These are phyloP conservation scores for Euphorbia corollata DNA, from an alignment of 441 rosid species.

Conservation along the genomic window DNA sequence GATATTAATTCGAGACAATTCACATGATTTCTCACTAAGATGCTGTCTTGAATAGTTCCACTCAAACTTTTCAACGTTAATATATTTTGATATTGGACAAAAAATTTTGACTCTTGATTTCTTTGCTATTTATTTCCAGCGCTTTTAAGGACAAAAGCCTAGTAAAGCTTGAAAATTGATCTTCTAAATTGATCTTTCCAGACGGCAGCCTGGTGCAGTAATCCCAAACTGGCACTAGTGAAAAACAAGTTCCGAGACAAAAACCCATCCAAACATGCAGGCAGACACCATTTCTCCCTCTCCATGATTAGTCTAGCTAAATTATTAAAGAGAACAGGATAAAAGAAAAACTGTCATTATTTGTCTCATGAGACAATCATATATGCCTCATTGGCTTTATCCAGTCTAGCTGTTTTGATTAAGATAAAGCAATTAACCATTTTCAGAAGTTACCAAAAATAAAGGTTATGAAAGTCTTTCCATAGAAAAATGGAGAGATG, in stretches of 20 bases:
- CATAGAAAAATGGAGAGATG: background rate
- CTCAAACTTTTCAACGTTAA: no score
- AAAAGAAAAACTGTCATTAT: background rate
- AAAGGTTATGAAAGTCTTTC: background rate
- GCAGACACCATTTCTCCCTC: background rate
- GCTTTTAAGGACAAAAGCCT: no score
- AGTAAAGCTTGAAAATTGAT: no score
- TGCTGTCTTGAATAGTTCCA: no score
- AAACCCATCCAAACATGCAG: slow-evolving; percentile 9
- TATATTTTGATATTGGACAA: no score
- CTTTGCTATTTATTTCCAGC: no score
- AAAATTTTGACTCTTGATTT: no score
- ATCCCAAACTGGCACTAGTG: no score
- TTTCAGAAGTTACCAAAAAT: background rate
- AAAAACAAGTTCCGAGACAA: background rate
- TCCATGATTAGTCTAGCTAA: slow-evolving; percentile 9
- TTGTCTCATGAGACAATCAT: slow-evolving; percentile 14
- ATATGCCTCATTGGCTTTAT: background rate
- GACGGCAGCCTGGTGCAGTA: no score
- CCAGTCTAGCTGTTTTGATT: slow-evolving; percentile 15
- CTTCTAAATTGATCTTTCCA: no score
- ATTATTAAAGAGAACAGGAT: slow-evolving; percentile 2
- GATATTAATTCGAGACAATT: background rate
- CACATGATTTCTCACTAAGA: no score
- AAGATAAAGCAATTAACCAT: slow-evolving; percentile 6